Base-by-base conservation (phyloP, 257 asterid species). In the Solanum chilense region DNA sequence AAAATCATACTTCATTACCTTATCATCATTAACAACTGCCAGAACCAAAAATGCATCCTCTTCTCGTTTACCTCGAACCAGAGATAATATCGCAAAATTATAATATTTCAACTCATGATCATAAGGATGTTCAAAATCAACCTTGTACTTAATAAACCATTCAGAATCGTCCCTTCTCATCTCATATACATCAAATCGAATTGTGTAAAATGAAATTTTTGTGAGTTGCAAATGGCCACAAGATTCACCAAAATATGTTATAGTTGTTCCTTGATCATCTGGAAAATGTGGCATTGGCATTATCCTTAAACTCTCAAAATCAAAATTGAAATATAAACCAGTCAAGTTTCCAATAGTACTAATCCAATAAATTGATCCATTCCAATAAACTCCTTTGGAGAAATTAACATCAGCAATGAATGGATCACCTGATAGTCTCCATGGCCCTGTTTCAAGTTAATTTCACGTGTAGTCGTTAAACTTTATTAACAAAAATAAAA, bases 61-160 rank as follows among this genome's bases (percentile, higher is more conserved):
- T 25, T 83, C 83, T 39, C 23, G 62, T 68, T 47, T 80, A 23
- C 88, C 89, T n/a, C 87, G 85, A 58, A 92, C 86, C 9, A 90
- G 60, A 52, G 60, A 47, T 31, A 87, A 31, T 5, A 90, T 58
- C 3, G 88, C 73, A 42, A 85, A 58, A 13, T 76, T 47, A 60
- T 23, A 83, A 14, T 45, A 33, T 29, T 7, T 15, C 4, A 27
- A 21, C 9, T 39, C 33, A 6, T 47, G 6, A 12, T 62, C 64
- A 9, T 64, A 12, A 6, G 64, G 68, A 2, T 12, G 82, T 13
- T 80, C 37, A 41, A 90, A 86, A 88, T 91, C 91, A 89, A 91
- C 31, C 91, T 35, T 20, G 69, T 88, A 92, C 85, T 89, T 92
- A 15, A 86, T 86, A 74, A 89, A 87, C 94, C 92, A 92, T 33